Evolutionary conservation across 2,329 filamentous ascomycete genomes (phyloP), one percentile per base, ranked within the genome.

Genomic region (Fusarium verrucosum): DNA sequence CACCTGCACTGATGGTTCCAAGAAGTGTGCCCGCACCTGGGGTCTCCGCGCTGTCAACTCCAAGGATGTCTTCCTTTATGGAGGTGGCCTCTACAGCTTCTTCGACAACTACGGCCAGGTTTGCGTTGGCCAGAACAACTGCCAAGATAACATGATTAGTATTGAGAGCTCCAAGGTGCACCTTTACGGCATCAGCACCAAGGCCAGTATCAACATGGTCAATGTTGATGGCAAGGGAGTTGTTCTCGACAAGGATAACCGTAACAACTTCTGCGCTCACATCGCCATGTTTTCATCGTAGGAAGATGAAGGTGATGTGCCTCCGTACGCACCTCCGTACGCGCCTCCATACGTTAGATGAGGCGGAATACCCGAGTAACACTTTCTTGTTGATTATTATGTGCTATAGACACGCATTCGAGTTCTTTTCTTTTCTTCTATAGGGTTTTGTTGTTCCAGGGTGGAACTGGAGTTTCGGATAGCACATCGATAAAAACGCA

Each of bases 21-120:
- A 51, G n/a, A 68, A 58, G 41, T 94, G 91, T 76, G 87, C 86
- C 61, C 92, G 93, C 73, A 86, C 92, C 2, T 92, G 89, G 89
- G 92, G 91, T 70, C 81, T 95, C 41, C 89, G 91, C 22, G 82
- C 92, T 36, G 78, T 86, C 52, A 84, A 89, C 75, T 92, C 89
- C 4, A 82, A 81, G 10, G 85, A 92, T 61, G 75, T 93, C 17
- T 86, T 85, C 72, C 78, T 93, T 70, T 92, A 89, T 72, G 91
- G 91, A 41, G 89, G 86, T 7, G 91, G 91, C 23, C 79, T 94
- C 58, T 94, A 94, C 83, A 89, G 85, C 66, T 94, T 94, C 85
- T 94, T 92, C 73, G 86, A 94, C 76, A 92, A 93, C 82, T 94
- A 94, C 78, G 80, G 78, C 33, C 89, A 93, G 77, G 81, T 82